These are phyloP conservation scores for Russula earlei DNA, from an alignment of 768 basidiomycete genomes.

Conservation along the genomic window DNA sequence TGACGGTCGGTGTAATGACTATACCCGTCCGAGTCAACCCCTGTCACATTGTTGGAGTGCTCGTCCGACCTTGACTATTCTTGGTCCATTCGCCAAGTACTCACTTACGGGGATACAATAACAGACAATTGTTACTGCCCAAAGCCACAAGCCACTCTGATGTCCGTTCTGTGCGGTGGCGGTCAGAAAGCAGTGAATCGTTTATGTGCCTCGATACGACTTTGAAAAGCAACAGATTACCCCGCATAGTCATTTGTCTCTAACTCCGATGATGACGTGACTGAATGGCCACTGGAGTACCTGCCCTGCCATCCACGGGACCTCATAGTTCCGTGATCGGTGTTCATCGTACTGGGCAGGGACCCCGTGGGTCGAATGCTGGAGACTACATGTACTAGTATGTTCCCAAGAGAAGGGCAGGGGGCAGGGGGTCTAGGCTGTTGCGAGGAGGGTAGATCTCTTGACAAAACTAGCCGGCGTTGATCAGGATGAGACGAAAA, in stretches of 20 bases:
- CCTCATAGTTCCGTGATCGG: not conserved
- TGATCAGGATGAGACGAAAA: not conserved
- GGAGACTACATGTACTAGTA: not conserved
- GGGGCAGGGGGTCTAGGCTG: not conserved
- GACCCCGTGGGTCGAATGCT: not conserved
- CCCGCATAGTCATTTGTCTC: not conserved
- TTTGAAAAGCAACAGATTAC: not conserved
- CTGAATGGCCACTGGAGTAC: not conserved
- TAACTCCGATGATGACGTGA: not conserved
- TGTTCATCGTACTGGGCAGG: not conserved
- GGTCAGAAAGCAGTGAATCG: not conserved
- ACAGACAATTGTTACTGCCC: not conserved
- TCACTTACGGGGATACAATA: not conserved
- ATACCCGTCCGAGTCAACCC: not conserved
- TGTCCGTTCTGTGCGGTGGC: constrained; percentile 2
- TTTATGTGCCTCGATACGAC: constrained; percentile 3
- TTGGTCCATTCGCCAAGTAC: not conserved
- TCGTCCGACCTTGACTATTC: constrained; percentile 2
- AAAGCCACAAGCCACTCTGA: constrained; percentile 7
- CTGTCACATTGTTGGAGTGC: constrained; percentile 13
- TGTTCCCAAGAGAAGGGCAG: not conserved
- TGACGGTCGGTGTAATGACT: not conserved
- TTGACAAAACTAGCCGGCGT: not conserved
- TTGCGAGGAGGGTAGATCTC: not conserved
- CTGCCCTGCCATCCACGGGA: not conserved